phyloP scores from a whole-genome alignment of 331 rosid genomes.

The Ulmus americana region DNA sequence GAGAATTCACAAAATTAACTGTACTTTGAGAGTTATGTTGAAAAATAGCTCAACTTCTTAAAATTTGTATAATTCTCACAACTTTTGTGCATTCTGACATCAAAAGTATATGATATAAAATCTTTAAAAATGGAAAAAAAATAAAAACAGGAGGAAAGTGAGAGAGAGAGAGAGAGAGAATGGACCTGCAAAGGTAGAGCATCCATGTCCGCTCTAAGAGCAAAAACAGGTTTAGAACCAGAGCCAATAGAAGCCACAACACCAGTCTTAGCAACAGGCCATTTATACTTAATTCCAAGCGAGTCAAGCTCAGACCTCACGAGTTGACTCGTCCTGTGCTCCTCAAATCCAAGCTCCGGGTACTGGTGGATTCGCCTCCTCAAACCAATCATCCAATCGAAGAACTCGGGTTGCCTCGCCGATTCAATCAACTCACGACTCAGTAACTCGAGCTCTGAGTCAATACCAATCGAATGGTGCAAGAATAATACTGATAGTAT shows the following conservation, averaged over 20 bases:
- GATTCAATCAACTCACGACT: conserved; percentile 20
- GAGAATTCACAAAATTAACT: no score
- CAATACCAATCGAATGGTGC: conserved; percentile 1
- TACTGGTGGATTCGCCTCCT: conserved; percentile 37
- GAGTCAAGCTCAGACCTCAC: conserved; percentile 43
- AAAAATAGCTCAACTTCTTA: no score
- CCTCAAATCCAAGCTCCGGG: conserved; percentile 47
- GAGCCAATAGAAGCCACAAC: conserved; percentile 34
- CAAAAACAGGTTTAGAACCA: conserved; percentile 26
- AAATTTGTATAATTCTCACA: no score
- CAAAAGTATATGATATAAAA: no score
- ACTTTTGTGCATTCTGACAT: no score
- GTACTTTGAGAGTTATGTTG: no score
- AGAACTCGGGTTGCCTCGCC: conserved; percentile 32
- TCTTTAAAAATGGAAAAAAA: no score
- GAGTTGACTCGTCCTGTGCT: conserved; percentile 38
- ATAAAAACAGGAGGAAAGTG: background rate
- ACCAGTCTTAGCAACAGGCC: conserved; percentile 41
- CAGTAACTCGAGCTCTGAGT: conserved; percentile 13
- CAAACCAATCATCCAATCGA: conserved; percentile 36
- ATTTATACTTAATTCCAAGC: conserved; percentile 30
- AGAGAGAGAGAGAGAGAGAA: conserved; percentile 10
- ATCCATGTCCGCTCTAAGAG: conserved; percentile 43
- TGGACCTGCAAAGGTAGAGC: conserved; percentile 40
- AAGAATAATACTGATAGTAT: conserved; percentile 1